Base-by-base conservation (phyloP, 108 stramenopile genomes). In the Parietichytrium sp. region DNA sequence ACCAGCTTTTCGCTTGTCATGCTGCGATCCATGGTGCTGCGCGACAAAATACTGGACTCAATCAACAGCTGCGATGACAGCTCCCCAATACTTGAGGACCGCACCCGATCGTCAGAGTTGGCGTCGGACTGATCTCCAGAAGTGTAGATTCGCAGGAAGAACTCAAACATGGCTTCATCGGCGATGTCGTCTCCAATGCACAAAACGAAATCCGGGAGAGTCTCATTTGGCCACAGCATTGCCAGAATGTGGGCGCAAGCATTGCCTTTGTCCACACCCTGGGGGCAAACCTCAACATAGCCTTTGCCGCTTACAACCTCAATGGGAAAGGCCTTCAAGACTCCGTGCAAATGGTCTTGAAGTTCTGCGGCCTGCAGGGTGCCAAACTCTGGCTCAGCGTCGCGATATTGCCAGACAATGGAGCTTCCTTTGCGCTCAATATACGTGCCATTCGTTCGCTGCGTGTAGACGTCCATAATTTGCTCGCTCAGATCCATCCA, bases 301-400 rank as follows among this genome's bases (percentile, higher is more conserved):
- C 87, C 89, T 8, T 51, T 80, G 26, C 91, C 90, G n/a, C 85
- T 52, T 48, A 98, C 61, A 83, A 99, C 95, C 83, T 96, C 96
- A 45, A 99, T 94, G 29, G 94, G 88, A 83, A 92, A 96, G 51
- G 90, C 89, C 83, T 92, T 87, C 29, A 99, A 83, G 25, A 95
- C 94, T 51, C 92, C 92, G 15, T 88, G 90, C 36, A 99, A 79
- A 81, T 99, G 98, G 52, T 97, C 97, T 89, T 98, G 96, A 91
- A 98, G 93, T 94, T 98, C 95, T 87, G 84, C 96, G 91, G 88
- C 86, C 81, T 92, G 92, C 87, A 92, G 33, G 45, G 33, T 54
- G 36, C 90, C 92, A 45, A 89, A 92, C 72, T 92, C 92, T 12
- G 91, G 88, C 55, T 92, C 92, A 4, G 92, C 91, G 80, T 92